A percentile compares a stretch with the other conserved stretches of the same genome.
Evolutionary conservation across 2,329 filamentous ascomycete species (phyloP).

Genomic region (Daldinia eschscholtzii): DNA sequence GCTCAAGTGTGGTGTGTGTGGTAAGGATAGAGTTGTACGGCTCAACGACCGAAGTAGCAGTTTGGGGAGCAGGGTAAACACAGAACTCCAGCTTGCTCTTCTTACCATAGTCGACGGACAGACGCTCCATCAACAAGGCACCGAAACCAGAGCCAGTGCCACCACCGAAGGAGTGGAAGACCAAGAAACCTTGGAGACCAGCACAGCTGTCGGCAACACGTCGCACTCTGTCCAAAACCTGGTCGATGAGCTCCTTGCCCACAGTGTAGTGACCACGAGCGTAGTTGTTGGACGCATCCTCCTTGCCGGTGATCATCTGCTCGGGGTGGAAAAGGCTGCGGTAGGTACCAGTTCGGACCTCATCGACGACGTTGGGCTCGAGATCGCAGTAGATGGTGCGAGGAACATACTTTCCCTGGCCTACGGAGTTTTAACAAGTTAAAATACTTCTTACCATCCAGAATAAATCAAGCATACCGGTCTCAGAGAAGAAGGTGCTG

Average conservation of each 20-base stretch:
- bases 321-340: slow-evolving; percentile 98
- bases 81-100: slow-evolving; percentile 99
- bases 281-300: slow-evolving; percentile 99
- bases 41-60: slow-evolving; percentile 97
- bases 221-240: slow-evolving; percentile 97
- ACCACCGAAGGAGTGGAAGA: slow-evolving; percentile 99
- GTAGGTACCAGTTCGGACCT: slow-evolving; percentile 98
- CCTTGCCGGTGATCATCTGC: slow-evolving; percentile 99
- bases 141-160: slow-evolving; percentile 99
- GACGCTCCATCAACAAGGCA: slow-evolving; percentile 97
- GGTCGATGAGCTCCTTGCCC: slow-evolving; percentile 98
- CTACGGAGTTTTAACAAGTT: slow-evolving; percentile 60
- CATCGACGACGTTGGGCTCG: slow-evolving; percentile 99
- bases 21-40: slow-evolving; percentile 99
- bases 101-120: slow-evolving; percentile 99
- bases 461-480: slow-evolving; percentile 71
- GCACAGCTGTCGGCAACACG: slow-evolving; percentile 98
- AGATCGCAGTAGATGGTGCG: slow-evolving; percentile 99
- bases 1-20: slow-evolving; percentile 98
- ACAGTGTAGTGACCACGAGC: slow-evolving; percentile 99
- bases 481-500: slow-evolving; percentile 99
- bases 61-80: slow-evolving; percentile 97
- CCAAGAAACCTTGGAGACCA: slow-evolving; percentile 97
- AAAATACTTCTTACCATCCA: slow-evolving; percentile 28
- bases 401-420: slow-evolving; percentile 98